phyloP scores from a whole-genome alignment of 169 alveolate genomes.

The Plasmodium yoelii region DNA sequence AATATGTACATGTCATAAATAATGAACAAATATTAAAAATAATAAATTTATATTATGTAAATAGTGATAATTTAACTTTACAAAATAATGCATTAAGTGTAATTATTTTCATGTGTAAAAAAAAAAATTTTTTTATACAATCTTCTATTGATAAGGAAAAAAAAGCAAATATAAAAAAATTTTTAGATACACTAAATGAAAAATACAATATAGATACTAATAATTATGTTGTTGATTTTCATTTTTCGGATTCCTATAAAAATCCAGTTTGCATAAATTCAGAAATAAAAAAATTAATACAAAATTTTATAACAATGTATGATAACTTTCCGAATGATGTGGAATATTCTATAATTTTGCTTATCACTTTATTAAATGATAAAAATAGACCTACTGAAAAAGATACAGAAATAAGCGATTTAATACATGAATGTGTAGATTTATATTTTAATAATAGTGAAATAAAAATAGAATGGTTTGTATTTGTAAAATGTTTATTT shows the following conservation, averaged over 20 bases:
- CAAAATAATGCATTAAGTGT: conserved; percentile 10
- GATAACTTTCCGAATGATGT: conserved; percentile 35
- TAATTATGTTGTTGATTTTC: conserved; percentile 26
- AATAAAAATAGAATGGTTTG: conserved; percentile 49
- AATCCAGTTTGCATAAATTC: conserved; percentile 44
- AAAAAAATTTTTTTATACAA: conserved; percentile 28
- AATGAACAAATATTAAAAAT: conserved; percentile 39
- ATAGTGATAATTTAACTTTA: conserved; percentile 16
- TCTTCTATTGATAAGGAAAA: not conserved
- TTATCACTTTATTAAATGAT: conserved; percentile 28
- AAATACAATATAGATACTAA: not conserved
- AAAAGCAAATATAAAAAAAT: conserved; percentile 8
- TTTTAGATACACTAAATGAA: not conserved
- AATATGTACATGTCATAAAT: conserved; percentile 60
- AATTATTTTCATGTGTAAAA: conserved; percentile 51
- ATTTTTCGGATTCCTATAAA: conserved; percentile 29
- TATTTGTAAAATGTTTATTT: conserved; percentile 58
- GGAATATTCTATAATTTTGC: conserved; percentile 39
- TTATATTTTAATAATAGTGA: conserved; percentile 33
- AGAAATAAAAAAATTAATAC: conserved; percentile 51
- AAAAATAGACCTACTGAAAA: conserved; percentile 68
- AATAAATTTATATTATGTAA: conserved; percentile 24
- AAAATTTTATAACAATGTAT: conserved; percentile 41
- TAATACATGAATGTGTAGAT: conserved; percentile 49
- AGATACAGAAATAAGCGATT: conserved; percentile 54